Evolutionary conservation across 2,329 filamentous ascomycete genomes (phyloP).

Genomic region (Pyrenochaeta sp.): DNA sequence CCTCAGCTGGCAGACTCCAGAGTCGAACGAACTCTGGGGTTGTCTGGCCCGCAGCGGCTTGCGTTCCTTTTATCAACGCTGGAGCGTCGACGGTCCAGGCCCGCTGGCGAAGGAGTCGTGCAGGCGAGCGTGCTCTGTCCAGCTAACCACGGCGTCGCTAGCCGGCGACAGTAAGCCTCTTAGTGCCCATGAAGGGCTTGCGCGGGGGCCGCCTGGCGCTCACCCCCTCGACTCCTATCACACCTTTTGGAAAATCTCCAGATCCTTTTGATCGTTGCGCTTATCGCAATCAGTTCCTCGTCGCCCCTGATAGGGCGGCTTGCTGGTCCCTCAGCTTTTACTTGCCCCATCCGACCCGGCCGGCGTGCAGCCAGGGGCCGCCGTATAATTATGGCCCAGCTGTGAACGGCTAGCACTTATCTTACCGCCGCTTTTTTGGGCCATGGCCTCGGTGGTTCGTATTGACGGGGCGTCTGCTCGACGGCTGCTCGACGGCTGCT

Average conservation of each 20-base stretch:
- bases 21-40: no score
- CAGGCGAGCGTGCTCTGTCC: constrained; percentile 7
- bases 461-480: constrained; percentile 15
- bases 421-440: constrained; percentile 20
- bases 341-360: constrained; percentile 24
- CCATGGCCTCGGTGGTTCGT: constrained; percentile 14
- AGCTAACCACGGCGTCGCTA: constrained; percentile 13
- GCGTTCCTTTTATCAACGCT: background rate
- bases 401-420: constrained; percentile 24
- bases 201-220: constrained; percentile 14
- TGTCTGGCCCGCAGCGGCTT: no score
- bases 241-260: constrained; percentile 16
- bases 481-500: constrained; percentile 14
- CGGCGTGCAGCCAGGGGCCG: constrained; percentile 20
- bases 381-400: constrained; percentile 14
- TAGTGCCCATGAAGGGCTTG: constrained; percentile 19
- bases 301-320: constrained; percentile 15
- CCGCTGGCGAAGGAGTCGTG: constrained; percentile 12
- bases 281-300: constrained; percentile 18
- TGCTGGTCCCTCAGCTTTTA: constrained; percentile 10
- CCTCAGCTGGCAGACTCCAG: constrained; percentile 1
- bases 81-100: constrained; percentile 9
- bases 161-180: constrained; percentile 13
- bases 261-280: constrained; percentile 24
- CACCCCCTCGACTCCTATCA: constrained; percentile 25